Conservation (phyloP, 768 basidiomycete species). For the Auricularia auricula-judae region DNA sequence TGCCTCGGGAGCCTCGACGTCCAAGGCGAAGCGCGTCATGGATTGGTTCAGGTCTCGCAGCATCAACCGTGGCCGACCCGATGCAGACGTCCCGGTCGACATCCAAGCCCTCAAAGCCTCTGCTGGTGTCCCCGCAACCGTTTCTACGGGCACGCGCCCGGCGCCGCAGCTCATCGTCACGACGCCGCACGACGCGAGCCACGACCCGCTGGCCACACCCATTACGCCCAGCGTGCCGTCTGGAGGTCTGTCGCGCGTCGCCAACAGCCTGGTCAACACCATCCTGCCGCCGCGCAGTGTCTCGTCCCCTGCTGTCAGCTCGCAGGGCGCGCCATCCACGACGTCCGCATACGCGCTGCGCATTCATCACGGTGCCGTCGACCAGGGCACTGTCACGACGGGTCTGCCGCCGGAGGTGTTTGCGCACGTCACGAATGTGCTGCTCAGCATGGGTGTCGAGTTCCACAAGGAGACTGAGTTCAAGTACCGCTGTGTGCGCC, state of each 20-base stretch:
- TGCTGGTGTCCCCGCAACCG: not conserved
- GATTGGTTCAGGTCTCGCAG: constrained; percentile 75
- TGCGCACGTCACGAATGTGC: constrained; percentile 65
- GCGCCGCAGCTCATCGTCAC: constrained; percentile 1
- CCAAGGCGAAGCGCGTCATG: constrained; percentile 92
- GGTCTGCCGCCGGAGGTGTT: constrained; percentile 80
- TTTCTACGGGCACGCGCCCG: not conserved
- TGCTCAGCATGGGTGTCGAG: constrained; percentile 86
- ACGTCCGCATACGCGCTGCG: constrained; percentile 33
- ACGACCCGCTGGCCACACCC: not conserved
- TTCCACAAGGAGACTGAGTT: constrained; percentile 81
- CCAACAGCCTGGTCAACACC: constrained; percentile 13
- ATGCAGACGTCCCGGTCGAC: not conserved
- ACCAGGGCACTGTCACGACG: constrained; percentile 80
- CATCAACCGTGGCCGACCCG: constrained; percentile 12
- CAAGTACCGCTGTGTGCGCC: constrained; percentile 77
- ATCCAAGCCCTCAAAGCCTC: not conserved
- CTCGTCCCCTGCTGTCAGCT: constrained; percentile 32
- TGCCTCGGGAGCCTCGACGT: constrained; percentile 56
- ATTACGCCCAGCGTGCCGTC: not conserved
- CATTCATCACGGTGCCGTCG: constrained; percentile 86
- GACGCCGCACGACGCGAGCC: not conserved
- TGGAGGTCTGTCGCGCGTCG: constrained; percentile 3
- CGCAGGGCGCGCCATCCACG: constrained; percentile 27
- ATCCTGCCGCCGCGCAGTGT: constrained; percentile 34